Percentiles rank a stretch among this genome's conserved stretches.
Evolutionary conservation across 2,329 filamentous ascomycete species (phyloP).

Genomic region (Thielaviopsis musarum): DNA sequence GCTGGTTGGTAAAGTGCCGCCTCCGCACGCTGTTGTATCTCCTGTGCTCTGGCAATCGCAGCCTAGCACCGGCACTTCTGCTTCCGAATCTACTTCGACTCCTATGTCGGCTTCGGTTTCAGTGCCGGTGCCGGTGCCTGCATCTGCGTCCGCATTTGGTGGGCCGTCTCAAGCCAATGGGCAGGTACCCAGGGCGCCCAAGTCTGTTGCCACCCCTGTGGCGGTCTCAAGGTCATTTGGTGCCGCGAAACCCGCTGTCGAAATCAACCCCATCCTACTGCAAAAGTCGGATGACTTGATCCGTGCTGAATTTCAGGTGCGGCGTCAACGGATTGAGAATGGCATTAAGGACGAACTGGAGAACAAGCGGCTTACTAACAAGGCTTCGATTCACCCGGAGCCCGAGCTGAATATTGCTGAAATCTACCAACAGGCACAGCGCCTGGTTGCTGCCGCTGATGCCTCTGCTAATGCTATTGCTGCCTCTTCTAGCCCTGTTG

Average conservation of each 20-base stretch:
- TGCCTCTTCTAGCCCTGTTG: constrained; percentile 33
- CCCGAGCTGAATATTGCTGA: constrained; percentile 49
- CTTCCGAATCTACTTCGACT: not conserved
- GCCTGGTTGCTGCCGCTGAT: constrained; percentile 38
- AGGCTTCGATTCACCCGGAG: constrained; percentile 19
- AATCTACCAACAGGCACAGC: constrained; percentile 53
- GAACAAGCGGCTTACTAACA: constrained; percentile 26
- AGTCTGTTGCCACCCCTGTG: not conserved
- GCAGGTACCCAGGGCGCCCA: not conserved
- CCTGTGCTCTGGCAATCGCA: not conserved
- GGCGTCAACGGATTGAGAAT: constrained; percentile 67
- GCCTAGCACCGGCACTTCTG: not conserved
- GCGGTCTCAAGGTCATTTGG: not conserved
- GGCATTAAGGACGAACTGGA: constrained; percentile 62
- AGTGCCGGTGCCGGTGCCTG: not conserved
- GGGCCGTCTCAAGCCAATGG: not conserved
- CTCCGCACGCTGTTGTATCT: constrained; percentile 13
- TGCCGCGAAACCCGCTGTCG: constrained; percentile 20
- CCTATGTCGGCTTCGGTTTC: not conserved
- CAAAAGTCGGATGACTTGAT: constrained; percentile 75
- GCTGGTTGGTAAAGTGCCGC: constrained; percentile 16
- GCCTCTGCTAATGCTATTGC: constrained; percentile 5
- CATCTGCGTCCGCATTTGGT: not conserved
- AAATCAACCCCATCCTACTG: constrained; percentile 68
- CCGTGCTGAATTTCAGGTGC: constrained; percentile 63